phyloP scores from a whole-genome alignment of 306 rosid genomes.

The Albizia julibrissin region DNA sequence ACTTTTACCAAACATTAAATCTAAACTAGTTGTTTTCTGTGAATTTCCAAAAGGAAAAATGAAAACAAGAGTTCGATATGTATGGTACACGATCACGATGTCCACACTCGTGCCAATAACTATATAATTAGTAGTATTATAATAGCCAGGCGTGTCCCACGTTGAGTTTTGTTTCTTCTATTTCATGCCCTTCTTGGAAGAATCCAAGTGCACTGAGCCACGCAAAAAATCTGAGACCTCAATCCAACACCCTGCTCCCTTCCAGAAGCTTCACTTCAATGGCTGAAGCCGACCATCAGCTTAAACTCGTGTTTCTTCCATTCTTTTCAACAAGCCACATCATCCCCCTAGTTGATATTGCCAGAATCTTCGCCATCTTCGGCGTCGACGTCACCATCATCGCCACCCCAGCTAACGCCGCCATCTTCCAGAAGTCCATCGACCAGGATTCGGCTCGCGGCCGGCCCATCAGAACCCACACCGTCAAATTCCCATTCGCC shows the following conservation, averaged over 20 bases:
- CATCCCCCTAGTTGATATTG: slow-evolving; percentile 48
- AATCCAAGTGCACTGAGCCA: too few relatives aligned
- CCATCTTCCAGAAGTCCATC: slow-evolving; percentile 43
- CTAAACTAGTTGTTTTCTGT: too few relatives aligned
- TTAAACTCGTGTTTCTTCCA: slow-evolving; percentile 42
- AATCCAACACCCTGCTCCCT: neutral
- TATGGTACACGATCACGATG: too few relatives aligned
- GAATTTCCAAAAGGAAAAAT: too few relatives aligned
- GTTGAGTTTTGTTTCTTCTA: neutral
- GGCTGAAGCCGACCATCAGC: neutral
- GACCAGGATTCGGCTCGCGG: slow-evolving; percentile 37
- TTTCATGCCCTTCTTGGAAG: too few relatives aligned
- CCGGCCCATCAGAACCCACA: slow-evolving; percentile 34
- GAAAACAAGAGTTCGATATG: too few relatives aligned
- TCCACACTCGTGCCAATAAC: too few relatives aligned
- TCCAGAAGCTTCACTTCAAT: neutral
- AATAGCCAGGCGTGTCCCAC: neutral
- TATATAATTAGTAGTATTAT: too few relatives aligned
- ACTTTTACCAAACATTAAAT: too few relatives aligned
- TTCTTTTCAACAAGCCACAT: slow-evolving; percentile 45
- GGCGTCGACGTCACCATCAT: slow-evolving; percentile 38
- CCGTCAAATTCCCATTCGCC: slow-evolving; percentile 31
- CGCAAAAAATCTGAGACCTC: neutral
- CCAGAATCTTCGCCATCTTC: slow-evolving; percentile 42
- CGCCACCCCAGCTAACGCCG: slow-evolving; percentile 41